phyloP scores from a whole-genome alignment of 208 protist species.

The Trypanosoma mega region DNA sequence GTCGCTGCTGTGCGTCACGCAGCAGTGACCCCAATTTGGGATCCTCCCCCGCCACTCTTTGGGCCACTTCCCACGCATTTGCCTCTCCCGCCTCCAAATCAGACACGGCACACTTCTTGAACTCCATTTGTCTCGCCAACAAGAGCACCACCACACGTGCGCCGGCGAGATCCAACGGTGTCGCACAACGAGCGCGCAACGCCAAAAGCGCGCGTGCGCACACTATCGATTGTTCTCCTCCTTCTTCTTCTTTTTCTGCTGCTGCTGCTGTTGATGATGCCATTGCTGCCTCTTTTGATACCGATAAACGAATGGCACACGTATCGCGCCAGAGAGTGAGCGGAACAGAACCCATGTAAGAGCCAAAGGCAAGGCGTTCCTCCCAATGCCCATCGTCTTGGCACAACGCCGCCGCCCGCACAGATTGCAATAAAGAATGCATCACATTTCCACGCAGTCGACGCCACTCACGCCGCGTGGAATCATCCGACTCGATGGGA shows the following conservation, averaged over 20 bases:
- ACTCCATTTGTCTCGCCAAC: no score
- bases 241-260: no score
- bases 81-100: no score
- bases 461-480: slow-evolving; percentile 40
- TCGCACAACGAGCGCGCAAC: slow-evolving; percentile 12
- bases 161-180: slow-evolving; percentile 15
- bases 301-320: slow-evolving; percentile 14
- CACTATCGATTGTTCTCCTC: no score
- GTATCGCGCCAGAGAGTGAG: slow-evolving; percentile 46
- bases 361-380: slow-evolving; percentile 40
- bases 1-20: neutral
- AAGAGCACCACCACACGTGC: no score
- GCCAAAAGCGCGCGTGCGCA: slow-evolving; percentile 13
- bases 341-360: slow-evolving; percentile 27
- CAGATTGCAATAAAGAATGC: slow-evolving; percentile 22
- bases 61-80: slow-evolving; percentile 12
- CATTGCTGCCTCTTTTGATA: neutral
- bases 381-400: slow-evolving; percentile 33
- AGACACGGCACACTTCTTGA: no score
- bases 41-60: neutral
- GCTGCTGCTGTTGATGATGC: no score
- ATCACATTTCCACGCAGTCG: slow-evolving; percentile 53
- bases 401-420: slow-evolving; percentile 22
- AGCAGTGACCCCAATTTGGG: neutral
- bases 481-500: neutral